Percentiles rank a stretch among this genome's conserved stretches.
Evolutionary conservation across 805 yeast species (phyloP).

Genomic region (Yarrowia osloensis): DNA sequence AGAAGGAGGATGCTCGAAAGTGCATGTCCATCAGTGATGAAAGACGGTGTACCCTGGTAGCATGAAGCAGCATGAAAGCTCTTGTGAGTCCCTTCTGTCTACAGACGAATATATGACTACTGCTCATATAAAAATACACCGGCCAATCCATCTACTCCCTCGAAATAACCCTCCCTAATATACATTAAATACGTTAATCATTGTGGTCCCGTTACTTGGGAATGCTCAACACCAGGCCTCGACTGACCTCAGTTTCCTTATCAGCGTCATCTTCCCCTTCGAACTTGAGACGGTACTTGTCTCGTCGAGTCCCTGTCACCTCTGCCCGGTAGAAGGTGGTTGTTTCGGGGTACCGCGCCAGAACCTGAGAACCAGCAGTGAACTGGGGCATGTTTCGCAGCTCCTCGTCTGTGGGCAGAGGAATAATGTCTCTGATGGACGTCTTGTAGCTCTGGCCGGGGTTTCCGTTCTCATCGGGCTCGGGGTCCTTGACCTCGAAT

Average conservation of each 20-base stretch:
- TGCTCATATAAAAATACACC: too few species aligned
- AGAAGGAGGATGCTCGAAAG: too few species aligned
- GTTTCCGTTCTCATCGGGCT: slow-evolving; percentile 90
- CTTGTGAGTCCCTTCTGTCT: too few species aligned
- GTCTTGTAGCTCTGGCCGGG: slow-evolving; percentile 86
- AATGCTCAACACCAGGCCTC: slow-evolving; percentile 66
- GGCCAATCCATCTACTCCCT: not conserved
- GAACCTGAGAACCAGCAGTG: slow-evolving; percentile 75
- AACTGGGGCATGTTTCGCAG: slow-evolving; percentile 47
- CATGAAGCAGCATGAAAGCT: too few species aligned
- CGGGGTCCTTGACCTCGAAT: slow-evolving; percentile 95
- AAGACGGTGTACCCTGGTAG: too few species aligned
- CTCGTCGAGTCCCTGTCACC: slow-evolving; percentile 74
- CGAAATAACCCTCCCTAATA: not conserved
- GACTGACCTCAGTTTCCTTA: slow-evolving; percentile 89
- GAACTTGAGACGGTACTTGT: slow-evolving; percentile 74
- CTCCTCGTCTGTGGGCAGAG: slow-evolving; percentile 51
- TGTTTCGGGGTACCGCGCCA: slow-evolving; percentile 96
- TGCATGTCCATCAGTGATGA: too few species aligned
- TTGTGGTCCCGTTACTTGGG: slow-evolving; percentile 32
- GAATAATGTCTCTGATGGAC: slow-evolving; percentile 77
- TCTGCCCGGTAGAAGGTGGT: slow-evolving; percentile 96
- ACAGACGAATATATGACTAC: too few species aligned
- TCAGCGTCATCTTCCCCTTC: slow-evolving; percentile 98
- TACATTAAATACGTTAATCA: slow-evolving; percentile 23